These are phyloP conservation scores for Cyberlindnera petersonii DNA, from an alignment of 805 yeast species.

Conservation along the genomic window DNA sequence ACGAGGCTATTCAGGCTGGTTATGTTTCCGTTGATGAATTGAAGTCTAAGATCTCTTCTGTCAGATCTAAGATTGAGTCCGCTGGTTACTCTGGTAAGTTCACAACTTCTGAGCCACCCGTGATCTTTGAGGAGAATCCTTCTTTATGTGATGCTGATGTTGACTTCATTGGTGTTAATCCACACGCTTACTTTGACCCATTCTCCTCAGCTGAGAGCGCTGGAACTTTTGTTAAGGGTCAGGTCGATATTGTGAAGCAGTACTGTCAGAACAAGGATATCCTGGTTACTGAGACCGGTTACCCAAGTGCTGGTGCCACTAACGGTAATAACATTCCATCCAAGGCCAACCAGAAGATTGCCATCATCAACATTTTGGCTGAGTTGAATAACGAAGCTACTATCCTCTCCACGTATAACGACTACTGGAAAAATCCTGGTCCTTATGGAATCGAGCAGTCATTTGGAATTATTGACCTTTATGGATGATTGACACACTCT, in stretches of 20 bases:
- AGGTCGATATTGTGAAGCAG: constrained; percentile 48
- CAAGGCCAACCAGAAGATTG: constrained; percentile 63
- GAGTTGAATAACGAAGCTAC: constrained; percentile 58
- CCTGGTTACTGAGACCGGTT: constrained; percentile 81
- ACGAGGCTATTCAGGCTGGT: constrained; percentile 74
- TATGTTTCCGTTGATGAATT: constrained; percentile 61
- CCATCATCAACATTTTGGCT: constrained; percentile 59
- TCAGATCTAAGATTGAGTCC: constrained; percentile 49
- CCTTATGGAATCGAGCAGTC: constrained; percentile 80
- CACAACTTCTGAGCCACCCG: constrained; percentile 92
- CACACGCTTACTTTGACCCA: constrained; percentile 80
- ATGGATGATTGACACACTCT: constrained; percentile 8
- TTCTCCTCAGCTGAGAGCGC: constrained; percentile 59
- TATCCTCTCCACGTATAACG: constrained; percentile 76
- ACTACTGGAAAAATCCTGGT: constrained; percentile 86
- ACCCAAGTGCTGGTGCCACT: constrained; percentile 68
- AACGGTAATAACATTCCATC: constrained; percentile 73
- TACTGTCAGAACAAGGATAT: constrained; percentile 55
- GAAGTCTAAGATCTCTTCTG: constrained; percentile 57
- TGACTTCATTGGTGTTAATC: constrained; percentile 82
- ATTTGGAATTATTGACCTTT: constrained; percentile 57
- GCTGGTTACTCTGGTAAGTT: constrained; percentile 78
- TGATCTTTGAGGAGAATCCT: constrained; percentile 58
- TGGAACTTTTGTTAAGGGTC: constrained; percentile 66
- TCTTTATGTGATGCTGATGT: constrained; percentile 64